Evolutionary conservation across 805 yeast genomes (phyloP).

Genomic region (Lipomyces anomalus): DNA sequence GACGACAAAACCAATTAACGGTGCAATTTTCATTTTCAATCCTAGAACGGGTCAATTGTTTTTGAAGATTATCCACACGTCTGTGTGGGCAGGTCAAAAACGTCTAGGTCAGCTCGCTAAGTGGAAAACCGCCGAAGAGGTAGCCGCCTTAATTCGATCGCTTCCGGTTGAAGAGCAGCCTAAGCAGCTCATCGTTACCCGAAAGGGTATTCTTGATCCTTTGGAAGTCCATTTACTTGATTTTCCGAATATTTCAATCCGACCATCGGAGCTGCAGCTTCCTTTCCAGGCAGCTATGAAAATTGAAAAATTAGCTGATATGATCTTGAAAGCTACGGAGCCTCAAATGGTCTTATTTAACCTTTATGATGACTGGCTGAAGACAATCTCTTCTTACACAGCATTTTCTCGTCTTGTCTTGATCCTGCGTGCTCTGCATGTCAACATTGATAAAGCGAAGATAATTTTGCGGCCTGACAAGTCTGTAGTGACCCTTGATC

Average conservation of each 20-base stretch:
- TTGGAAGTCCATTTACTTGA: conserved; percentile 95
- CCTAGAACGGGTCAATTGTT: conserved; percentile 89
- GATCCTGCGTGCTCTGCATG: conserved; percentile 73
- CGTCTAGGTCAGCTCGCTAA: conserved; percentile 88
- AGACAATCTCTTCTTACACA: conserved; percentile 75
- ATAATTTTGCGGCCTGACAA: conserved; percentile 70
- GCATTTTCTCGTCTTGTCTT: conserved; percentile 86
- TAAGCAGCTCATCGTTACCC: conserved; percentile 78
- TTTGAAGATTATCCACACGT: conserved; percentile 82
- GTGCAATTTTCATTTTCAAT: conserved; percentile 82
- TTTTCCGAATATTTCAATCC: conserved; percentile 83
- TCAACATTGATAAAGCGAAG: conserved; percentile 71
- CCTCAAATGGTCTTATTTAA: conserved; percentile 90
- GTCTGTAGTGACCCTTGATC: conserved; percentile 59
- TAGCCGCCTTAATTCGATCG: conserved; percentile 82
- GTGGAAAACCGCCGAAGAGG: conserved; percentile 98
- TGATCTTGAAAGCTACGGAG: conserved; percentile 80
- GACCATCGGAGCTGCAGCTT: conserved; percentile 81
- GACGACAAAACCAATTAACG: conserved; percentile 88
- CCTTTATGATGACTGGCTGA: conserved; percentile 91
- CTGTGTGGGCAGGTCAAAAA: conserved; percentile 96
- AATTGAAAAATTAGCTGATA: conserved; percentile 69
- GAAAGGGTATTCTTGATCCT: conserved; percentile 91
- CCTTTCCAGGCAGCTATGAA: conserved; percentile 86
- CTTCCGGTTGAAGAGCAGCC: conserved; percentile 93